Evolutionary conservation across 306 rosid species (phyloP), one percentile per base, ranked within the genome.

Genomic region (Pyrus betulifolia): DNA sequence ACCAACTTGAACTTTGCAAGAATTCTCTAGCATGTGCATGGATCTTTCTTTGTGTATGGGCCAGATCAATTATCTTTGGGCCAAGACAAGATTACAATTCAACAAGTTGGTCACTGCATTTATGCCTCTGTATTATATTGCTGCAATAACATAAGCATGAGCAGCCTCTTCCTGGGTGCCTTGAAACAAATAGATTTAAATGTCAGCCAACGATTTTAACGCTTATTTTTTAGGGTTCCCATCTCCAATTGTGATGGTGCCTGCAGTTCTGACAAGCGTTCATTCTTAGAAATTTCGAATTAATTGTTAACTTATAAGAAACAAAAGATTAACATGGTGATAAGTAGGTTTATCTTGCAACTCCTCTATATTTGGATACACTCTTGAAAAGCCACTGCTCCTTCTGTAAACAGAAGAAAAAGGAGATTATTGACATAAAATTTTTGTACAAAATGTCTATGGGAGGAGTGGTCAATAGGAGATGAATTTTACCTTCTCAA

Each of bases 121-220:
- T 12, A 83, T 78, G 66, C 89, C 89, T 76, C 87, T 81, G 49
- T 86, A 83, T 44, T 86, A 85, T 15, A 78, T 83, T 15, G 87
- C 87, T 49, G 89, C 89, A 28, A 86, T 86, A 17, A 83, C 87
- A 57, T 81, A 86, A 28, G 89, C 89, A 59, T 76, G 80, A 45
- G 87, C 87, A 15, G 89, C 89, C 69, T 86, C 87, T 76, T 86
- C 89, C 73, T 81, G 87, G 6, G 82, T 86, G 38, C 89, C 89
- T 85, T 38, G 55, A 49, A 49, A 11, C 21, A 38, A 4, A 25
- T 8, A 11, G 12, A 70, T 9, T 33, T 22, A 42, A 21, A 38
- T 35, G 55, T 15, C 19, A 4, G 21, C 55, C 55, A 49, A 49
- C 55, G 3, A 15, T 49, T 49, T 49, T 49, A 49, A 49, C 6